Evolutionary conservation across 768 basidiomycete genomes (phyloP).

Genomic region (Dioszegia hungarica): DNA sequence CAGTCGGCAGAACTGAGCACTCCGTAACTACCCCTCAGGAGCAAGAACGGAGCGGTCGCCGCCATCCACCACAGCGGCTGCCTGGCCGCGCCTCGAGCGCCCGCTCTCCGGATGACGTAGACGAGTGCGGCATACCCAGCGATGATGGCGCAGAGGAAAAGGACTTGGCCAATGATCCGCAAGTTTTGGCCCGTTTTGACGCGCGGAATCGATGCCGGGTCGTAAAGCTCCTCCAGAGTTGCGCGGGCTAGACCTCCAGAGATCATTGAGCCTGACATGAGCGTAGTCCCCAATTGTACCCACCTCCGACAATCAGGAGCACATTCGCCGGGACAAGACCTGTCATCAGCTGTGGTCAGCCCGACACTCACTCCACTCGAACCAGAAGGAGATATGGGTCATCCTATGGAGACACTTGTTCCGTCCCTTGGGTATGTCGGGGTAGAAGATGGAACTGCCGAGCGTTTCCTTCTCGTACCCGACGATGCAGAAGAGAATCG

Average conservation of each 20-base stretch:
- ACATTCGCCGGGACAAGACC: conserved; percentile 2
- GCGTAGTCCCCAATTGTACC: not conserved
- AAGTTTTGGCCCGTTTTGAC: conserved; percentile 3
- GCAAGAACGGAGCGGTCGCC: not conserved
- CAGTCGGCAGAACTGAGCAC: conserved; percentile 4
- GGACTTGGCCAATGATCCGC: conserved; percentile 9
- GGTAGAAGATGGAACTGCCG: not conserved
- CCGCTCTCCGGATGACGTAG: conserved; percentile 5
- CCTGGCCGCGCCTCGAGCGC: not conserved
- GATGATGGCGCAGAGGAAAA: conserved; percentile 11
- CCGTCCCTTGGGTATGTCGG: not conserved
- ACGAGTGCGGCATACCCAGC: conserved; percentile 2
- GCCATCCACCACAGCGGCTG: conserved; percentile 1
- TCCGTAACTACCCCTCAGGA: not conserved
- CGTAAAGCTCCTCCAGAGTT: not conserved
- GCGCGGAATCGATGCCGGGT: not conserved
- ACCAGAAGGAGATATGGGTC: conserved; percentile 4
- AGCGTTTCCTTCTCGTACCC: conserved; percentile 3
- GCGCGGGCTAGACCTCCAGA: not conserved
- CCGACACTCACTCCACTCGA: not conserved
- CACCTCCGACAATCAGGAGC: not conserved
- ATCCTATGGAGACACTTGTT: not conserved
- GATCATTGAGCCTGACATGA: not conserved
- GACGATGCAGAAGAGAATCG: conserved; percentile 1
- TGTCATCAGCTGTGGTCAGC: not conserved